Evolutionary conservation across 371 early-diverging fungal species (phyloP).

Genomic region (Nematocida sp.): DNA sequence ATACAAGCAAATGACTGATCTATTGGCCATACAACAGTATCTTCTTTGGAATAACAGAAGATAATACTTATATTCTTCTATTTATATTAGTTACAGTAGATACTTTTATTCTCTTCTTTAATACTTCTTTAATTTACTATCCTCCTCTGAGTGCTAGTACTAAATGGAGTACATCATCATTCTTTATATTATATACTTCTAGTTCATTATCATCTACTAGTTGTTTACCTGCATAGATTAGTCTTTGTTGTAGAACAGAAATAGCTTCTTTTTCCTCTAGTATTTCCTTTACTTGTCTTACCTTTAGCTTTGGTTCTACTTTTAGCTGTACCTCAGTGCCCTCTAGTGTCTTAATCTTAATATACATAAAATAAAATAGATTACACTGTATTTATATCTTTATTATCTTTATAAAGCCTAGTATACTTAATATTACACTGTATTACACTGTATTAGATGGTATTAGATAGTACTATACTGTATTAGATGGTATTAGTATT

Average conservation of each 20-base stretch:
- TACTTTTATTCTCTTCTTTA: too few species aligned
- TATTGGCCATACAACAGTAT: conserved; percentile 41
- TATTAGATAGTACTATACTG: too few species aligned
- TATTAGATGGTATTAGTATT: too few species aligned
- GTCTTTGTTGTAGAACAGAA: conserved; percentile 47
- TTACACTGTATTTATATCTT: too few species aligned
- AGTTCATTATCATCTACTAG: conserved; percentile 68
- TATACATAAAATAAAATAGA: conserved; percentile 74
- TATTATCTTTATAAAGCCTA: too few species aligned
- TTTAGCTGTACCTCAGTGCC: conserved; percentile 48
- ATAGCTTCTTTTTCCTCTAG: conserved; percentile 52
- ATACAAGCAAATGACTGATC: conserved; percentile 47
- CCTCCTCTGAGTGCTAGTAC: conserved; percentile 94
- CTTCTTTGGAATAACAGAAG: conserved; percentile 45
- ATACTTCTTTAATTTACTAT: background rate
- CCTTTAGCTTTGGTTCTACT: conserved; percentile 44
- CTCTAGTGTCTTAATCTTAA: conserved; percentile 79
- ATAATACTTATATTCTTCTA: background rate
- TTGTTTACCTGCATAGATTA: conserved; percentile 55
- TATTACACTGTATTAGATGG: conserved; percentile 2
- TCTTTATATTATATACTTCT: conserved; percentile 70
- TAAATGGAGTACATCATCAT: conserved; percentile 92
- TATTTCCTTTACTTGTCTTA: conserved; percentile 33
- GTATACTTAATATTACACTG: too few species aligned
- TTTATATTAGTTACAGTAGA: too few species aligned